These are phyloP conservation scores for Cerrena zonata DNA, from an alignment of 1,284 basidiomycete species.

Conservation along the genomic window DNA sequence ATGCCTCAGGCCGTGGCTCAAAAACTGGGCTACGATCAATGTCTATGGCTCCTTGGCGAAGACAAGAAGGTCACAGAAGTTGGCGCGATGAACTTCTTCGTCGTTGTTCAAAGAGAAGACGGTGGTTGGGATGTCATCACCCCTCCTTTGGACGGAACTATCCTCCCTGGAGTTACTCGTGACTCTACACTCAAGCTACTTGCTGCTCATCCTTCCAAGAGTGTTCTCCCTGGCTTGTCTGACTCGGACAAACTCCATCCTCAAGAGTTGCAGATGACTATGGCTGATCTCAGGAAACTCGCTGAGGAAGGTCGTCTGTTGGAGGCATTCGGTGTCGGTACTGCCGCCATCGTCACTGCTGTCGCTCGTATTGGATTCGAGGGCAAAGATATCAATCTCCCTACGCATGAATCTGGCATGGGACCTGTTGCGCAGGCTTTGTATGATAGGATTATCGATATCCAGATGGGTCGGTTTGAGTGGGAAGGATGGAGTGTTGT, in stretches of 20 bases:
- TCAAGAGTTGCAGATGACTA: constrained; percentile 56
- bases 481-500: constrained; percentile 50
- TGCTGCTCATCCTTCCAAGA: constrained; percentile 35
- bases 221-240: constrained; percentile 37
- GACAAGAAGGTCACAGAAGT: constrained; percentile 38
- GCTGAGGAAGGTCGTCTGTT: constrained; percentile 46
- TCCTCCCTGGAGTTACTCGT: constrained; percentile 72
- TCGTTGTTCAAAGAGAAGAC: constrained; percentile 42
- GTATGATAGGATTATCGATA: constrained; percentile 49
- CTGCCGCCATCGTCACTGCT: constrained; percentile 58
- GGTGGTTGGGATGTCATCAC: constrained; percentile 60
- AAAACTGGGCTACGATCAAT: constrained; percentile 66
- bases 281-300: constrained; percentile 53
- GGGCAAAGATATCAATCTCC: constrained; percentile 47
- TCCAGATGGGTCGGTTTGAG: constrained; percentile 58
- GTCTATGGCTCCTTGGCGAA: constrained; percentile 48
- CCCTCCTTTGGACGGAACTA: constrained; percentile 71
- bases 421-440: constrained; percentile 56
- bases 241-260: constrained; percentile 39
- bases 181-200: constrained; percentile 63
- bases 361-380: constrained; percentile 52
- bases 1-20: constrained; percentile 58
- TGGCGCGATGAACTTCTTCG: constrained; percentile 64
- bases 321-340: constrained; percentile 73
- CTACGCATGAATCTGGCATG: constrained; percentile 38